phyloP scores from a whole-genome alignment of 2,329 filamentous ascomycete species.

The Moelleriella libera region DNA sequence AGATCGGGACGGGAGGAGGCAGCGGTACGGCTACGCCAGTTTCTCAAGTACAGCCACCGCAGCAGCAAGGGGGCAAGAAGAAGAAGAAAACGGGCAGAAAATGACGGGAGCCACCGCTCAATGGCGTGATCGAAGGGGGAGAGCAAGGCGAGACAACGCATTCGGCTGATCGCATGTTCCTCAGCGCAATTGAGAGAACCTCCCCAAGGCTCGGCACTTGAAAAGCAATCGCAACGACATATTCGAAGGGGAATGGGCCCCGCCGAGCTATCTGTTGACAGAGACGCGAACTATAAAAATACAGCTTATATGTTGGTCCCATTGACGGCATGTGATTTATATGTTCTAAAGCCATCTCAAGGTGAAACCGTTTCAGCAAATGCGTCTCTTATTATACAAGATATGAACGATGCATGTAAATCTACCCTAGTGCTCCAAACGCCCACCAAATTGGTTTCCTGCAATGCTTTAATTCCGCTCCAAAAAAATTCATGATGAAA shows the following conservation, averaged over 20 bases:
- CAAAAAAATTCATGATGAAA: background rate
- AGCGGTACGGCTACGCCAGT: background rate
- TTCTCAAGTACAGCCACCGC: too few relatives aligned
- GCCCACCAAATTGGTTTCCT: conserved; percentile 5
- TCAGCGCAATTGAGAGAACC: too few relatives aligned
- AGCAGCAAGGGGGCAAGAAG: conserved; percentile 11
- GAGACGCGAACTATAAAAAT: too few relatives aligned
- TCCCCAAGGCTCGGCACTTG: too few relatives aligned
- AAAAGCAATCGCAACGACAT: too few relatives aligned
- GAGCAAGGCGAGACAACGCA: too few relatives aligned
- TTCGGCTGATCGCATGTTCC: too few relatives aligned
- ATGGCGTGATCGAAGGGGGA: too few relatives aligned
- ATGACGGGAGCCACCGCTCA: conserved; percentile 16
- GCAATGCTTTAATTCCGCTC: background rate
- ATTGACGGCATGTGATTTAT: background rate
- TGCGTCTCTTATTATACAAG: too few relatives aligned
- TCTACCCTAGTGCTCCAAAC: conserved; percentile 6
- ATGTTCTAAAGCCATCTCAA: background rate
- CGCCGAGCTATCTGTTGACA: too few relatives aligned
- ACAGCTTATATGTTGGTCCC: too few relatives aligned
- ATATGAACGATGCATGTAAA: background rate
- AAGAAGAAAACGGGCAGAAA: conserved; percentile 64
- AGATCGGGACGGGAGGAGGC: conserved; percentile 26
- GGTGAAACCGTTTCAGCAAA: background rate
- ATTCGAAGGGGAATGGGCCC: too few relatives aligned